phyloP scores from a whole-genome alignment of 179 eudicot species.

The Spergularia azorica region DNA sequence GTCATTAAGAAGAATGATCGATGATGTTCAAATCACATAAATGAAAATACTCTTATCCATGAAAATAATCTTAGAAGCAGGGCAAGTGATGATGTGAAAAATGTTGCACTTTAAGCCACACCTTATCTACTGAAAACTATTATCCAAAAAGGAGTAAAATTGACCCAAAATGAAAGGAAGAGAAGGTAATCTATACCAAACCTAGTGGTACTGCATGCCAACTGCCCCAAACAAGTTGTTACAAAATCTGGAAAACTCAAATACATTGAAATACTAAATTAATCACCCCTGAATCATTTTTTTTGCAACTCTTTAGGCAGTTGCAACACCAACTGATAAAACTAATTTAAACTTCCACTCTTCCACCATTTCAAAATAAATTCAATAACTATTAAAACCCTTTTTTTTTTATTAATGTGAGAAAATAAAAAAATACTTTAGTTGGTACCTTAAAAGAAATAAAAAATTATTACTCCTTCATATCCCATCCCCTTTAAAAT shows the following conservation, averaged over 20 bases:
- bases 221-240: conserved; percentile 29
- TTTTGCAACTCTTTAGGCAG: conserved; percentile 25
- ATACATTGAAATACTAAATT: conserved; percentile 34
- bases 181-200: not conserved
- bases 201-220: conserved; percentile 18
- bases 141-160: not conserved
- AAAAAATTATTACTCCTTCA: conserved; percentile 7
- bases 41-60: too few species aligned
- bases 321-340: conserved; percentile 33
- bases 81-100: too few species aligned
- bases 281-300: conserved; percentile 30
- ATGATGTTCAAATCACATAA: too few species aligned
- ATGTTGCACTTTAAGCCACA: not conserved
- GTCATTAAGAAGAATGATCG: too few species aligned
- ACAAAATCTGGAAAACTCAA: conserved; percentile 30
- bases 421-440: not conserved
- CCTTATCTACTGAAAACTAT: not conserved
- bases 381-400: not conserved
- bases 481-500: conserved; percentile 26
- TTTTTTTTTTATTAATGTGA: not conserved
- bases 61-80: too few species aligned
- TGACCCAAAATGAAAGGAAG: not conserved
- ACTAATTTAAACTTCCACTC: conserved; percentile 27
- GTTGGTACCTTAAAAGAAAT: conserved; percentile 21
- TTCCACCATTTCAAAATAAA: conserved; percentile 1